Conservation (phyloP, 495 filamentous ascomycete species). For the Podospora pseudoanserina region DNA sequence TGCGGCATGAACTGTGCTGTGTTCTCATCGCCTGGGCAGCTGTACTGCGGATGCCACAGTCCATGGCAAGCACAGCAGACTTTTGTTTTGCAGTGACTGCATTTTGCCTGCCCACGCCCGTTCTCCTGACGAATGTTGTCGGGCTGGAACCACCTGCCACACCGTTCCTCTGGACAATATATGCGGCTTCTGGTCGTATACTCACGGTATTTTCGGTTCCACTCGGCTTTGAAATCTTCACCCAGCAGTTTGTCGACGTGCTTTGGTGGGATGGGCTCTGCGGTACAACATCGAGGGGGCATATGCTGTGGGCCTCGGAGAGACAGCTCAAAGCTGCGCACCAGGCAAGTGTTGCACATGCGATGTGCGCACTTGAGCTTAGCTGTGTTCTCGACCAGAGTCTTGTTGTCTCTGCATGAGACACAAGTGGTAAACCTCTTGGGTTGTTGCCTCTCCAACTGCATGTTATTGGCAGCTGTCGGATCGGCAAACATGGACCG, state of each 20-base stretch:
- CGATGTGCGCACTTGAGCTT: conserved; percentile 72
- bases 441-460: conserved; percentile 25
- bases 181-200: conserved; percentile 69
- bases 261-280: conserved; percentile 66
- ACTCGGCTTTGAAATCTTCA: conserved; percentile 65
- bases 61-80: conserved; percentile 71
- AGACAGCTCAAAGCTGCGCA: conserved; percentile 66
- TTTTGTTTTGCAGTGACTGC: conserved; percentile 64
- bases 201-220: conserved; percentile 74
- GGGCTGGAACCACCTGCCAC: conserved; percentile 73
- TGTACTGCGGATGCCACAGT: conserved; percentile 62
- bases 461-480: conserved; percentile 26
- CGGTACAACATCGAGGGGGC: conserved; percentile 74
- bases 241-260: conserved; percentile 74
- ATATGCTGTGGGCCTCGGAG: conserved; percentile 72
- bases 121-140: conserved; percentile 54
- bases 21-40: conserved; percentile 71
- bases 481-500: conserved; percentile 37
- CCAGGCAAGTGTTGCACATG: conserved; percentile 73
- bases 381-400: conserved; percentile 55
- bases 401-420: conserved; percentile 61
- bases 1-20: conserved; percentile 60
- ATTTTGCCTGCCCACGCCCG: conserved; percentile 55
- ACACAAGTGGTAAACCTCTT: conserved; percentile 65
- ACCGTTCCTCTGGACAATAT: conserved; percentile 67